phyloP scores from a whole-genome alignment of 1,139 yeast species.

The Hanseniaspora sp. region DNA sequence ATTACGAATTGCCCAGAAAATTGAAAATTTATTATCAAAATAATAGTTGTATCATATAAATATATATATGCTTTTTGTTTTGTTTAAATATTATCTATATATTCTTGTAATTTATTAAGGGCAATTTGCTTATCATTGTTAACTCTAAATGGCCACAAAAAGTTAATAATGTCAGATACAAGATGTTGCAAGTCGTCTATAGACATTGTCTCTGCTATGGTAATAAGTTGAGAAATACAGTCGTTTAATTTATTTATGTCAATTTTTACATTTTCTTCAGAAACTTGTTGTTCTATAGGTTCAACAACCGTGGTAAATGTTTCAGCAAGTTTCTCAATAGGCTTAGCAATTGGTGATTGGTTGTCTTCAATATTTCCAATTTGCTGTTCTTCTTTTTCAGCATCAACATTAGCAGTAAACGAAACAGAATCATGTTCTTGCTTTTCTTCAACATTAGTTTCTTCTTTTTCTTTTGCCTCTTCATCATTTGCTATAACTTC shows the following conservation, averaged over 20 bases:
- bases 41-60: background rate
- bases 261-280: conserved; percentile 15
- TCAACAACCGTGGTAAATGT: conserved; percentile 14
- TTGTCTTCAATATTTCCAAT: no score
- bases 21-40: background rate
- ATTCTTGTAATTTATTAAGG: conserved; percentile 22
- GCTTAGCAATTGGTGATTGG: no score
- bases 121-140: conserved; percentile 52
- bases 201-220: conserved; percentile 39
- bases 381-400: no score
- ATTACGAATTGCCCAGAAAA: conserved; percentile 31
- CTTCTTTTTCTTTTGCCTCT: conserved; percentile 16
- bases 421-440: conserved; percentile 10
- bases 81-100: conserved; percentile 14
- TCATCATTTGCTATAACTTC: conserved; percentile 4
- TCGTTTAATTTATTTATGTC: conserved; percentile 20
- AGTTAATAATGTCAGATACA: conserved; percentile 61
- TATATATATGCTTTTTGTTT: background rate
- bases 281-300: background rate
- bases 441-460: conserved; percentile 17
- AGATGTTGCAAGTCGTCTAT: conserved; percentile 66
- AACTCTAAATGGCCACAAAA: conserved; percentile 60
- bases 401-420: no score
- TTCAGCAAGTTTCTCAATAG: no score
- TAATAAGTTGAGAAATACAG: conserved; percentile 30